Conservation (phyloP, 768 basidiomycete genomes). For the Galerina marginata region DNA sequence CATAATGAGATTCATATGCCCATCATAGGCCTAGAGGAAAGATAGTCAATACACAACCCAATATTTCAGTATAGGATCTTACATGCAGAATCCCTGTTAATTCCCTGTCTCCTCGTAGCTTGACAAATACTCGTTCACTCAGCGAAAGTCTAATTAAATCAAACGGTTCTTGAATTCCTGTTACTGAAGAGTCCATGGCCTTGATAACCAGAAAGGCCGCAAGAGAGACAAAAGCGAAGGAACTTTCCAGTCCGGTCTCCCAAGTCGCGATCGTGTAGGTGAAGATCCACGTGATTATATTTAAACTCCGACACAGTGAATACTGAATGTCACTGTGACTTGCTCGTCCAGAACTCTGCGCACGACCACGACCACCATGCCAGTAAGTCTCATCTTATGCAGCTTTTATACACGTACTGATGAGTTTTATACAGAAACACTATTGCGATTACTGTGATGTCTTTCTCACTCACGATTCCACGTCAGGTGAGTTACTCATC, state of each 20-base stretch:
- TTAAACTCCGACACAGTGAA: slow-evolving; percentile 31
- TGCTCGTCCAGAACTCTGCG: slow-evolving; percentile 1
- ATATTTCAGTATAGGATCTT: slow-evolving; percentile 33
- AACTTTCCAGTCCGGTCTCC: no score
- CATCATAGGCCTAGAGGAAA: slow-evolving; percentile 87
- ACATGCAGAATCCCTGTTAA: slow-evolving; percentile 93
- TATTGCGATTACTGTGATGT: slow-evolving; percentile 96
- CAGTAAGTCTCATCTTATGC: slow-evolving; percentile 49
- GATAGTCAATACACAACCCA: slow-evolving; percentile 13
- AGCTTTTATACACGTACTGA: slow-evolving; percentile 4
- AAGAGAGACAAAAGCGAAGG: no score
- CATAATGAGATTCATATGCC: slow-evolving; percentile 99
- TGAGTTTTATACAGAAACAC: slow-evolving; percentile 67
- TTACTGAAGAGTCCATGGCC: slow-evolving; percentile 70
- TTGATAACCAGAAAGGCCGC: slow-evolving; percentile 2
- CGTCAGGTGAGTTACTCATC: slow-evolving; percentile 66
- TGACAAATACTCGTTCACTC: slow-evolving; percentile 97
- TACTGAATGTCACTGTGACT: slow-evolving; percentile 1
- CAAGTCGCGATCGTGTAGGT: neutral
- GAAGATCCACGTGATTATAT: slow-evolving; percentile 25
- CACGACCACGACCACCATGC: slow-evolving; percentile 53
- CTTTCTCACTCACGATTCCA: slow-evolving; percentile 92
- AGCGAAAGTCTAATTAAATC: slow-evolving; percentile 96
- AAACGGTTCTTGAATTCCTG: slow-evolving; percentile 93
- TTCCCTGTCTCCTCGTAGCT: slow-evolving; percentile 93